Evolutionary conservation across 768 basidiomycete species (phyloP).

Genomic region (Panaeolus cyanescens): DNA sequence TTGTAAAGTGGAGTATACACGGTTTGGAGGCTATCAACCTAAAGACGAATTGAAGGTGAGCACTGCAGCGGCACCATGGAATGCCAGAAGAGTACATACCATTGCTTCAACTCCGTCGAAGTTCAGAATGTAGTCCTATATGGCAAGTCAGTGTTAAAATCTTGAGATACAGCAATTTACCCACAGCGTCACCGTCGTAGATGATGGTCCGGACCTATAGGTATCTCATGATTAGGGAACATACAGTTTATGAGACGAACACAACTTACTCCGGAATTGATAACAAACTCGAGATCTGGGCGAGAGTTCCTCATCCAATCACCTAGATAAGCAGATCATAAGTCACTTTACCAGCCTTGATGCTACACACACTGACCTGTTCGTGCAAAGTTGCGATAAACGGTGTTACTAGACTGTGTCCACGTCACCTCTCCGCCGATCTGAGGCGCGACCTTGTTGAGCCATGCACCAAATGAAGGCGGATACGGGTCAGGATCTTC

Average conservation of each 20-base stretch:
- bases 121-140: constrained; percentile 55
- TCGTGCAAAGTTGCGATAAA: constrained; percentile 35
- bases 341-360: background rate
- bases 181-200: constrained; percentile 56
- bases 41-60: background rate
- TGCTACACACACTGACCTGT: constrained; percentile 13
- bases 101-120: constrained; percentile 59
- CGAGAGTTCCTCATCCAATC: constrained; percentile 61
- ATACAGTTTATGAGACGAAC: background rate
- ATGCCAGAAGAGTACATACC: constrained; percentile 29
- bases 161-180: too few relatives aligned
- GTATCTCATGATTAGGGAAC: background rate
- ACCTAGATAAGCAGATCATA: constrained; percentile 22
- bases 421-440: constrained; percentile 48
- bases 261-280: constrained; percentile 49
- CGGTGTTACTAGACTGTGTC: constrained; percentile 37
- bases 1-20: constrained; percentile 41
- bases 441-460: constrained; percentile 28
- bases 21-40: constrained; percentile 51
- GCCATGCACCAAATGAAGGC: constrained; percentile 34
- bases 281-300: constrained; percentile 54
- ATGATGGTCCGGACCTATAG: constrained; percentile 45
- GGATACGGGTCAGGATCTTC: constrained; percentile 50
- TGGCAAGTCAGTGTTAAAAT: background rate
- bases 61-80: background rate